Evolutionary conservation across 352 stramenopile genomes (phyloP).

Genomic region (Globisporangium sylvaticum): DNA sequence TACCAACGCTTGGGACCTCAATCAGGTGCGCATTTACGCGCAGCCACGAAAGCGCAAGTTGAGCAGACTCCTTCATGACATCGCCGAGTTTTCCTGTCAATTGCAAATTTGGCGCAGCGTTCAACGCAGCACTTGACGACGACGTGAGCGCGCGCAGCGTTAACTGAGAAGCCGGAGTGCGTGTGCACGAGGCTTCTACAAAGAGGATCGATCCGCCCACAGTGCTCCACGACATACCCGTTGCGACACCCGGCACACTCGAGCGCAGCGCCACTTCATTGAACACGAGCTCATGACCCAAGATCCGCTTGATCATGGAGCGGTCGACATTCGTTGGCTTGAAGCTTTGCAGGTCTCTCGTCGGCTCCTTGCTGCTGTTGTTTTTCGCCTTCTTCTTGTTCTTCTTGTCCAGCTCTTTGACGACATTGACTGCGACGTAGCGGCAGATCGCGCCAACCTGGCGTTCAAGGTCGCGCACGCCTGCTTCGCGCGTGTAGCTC

Average conservation of each 20-base stretch:
- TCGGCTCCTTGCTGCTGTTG: slow-evolving; percentile 4
- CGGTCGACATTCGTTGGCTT: slow-evolving; percentile 44
- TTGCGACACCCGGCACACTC: slow-evolving; percentile 62
- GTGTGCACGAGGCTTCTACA: slow-evolving; percentile 79
- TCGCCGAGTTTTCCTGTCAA: slow-evolving; percentile 78
- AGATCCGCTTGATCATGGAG: slow-evolving; percentile 49
- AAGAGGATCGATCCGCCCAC: slow-evolving; percentile 81
- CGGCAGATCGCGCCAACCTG: slow-evolving; percentile 76
- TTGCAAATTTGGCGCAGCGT: slow-evolving; percentile 37
- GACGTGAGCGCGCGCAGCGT: slow-evolving; percentile 21
- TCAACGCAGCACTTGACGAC: slow-evolving; percentile 18
- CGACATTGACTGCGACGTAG: slow-evolving; percentile 65
- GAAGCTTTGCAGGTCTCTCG: slow-evolving; percentile 23
- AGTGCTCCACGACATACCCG: slow-evolving; percentile 83
- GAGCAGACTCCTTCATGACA: slow-evolving; percentile 88
- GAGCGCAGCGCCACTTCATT: slow-evolving; percentile 73
- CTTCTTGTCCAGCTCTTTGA: slow-evolving; percentile 38
- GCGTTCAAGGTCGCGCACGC: slow-evolving; percentile 79
- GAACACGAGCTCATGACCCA: slow-evolving; percentile 66
- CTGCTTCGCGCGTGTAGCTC: slow-evolving; percentile 85
- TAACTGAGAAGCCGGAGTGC: slow-evolving; percentile 23
- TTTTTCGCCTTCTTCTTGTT: slow-evolving; percentile 14
- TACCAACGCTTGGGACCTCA: slow-evolving; percentile 29
- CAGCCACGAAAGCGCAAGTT: slow-evolving; percentile 83
- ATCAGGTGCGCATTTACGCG: slow-evolving; percentile 57